Evolutionary conservation across 2,329 filamentous ascomycete genomes (phyloP), one percentile per base, ranked within the genome.

Genomic region (Bipolaris gigantea): DNA sequence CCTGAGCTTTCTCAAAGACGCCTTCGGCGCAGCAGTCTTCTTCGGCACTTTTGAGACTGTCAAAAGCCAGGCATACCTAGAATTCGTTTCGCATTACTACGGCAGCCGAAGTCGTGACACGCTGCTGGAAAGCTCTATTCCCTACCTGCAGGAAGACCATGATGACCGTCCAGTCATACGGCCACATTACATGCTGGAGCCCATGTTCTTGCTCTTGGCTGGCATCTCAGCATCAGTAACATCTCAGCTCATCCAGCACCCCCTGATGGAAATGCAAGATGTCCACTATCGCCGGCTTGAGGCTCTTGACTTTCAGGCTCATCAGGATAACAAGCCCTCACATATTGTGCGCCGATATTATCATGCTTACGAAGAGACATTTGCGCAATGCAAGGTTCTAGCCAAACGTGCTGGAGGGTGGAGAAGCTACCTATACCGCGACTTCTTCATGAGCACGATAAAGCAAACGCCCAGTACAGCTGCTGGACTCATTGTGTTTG

Each of bases 401-500:
- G 87, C 88, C 0, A 77, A 77, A 4, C 81, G 86, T 48, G 81
- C 83, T 0, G 79, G 82, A 15, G 81, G 82, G 0, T 79, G 87
- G 71, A 69, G 79, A 19, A 78, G 76, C 13, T 92, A 88, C 82
- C 73, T 92, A 5, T 92, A 89, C 67, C 79, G 83, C 5, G 87
- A 85, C 11, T 91, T 92, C 70, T 85, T 88, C 80, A 84, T 83
- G 82, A 86, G 82, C 49, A 89, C 89, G 0, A 81, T 91, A 48
- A 79, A 87, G 5, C 88, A 91, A 73, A 87, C 90, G 2, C 89
- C 89, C 0, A 89, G 87, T 68, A 92, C 89, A 2, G 89, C 86
- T 55, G 89, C 89, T 0, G 89, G 88, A 0, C 70, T 92, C 55
- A 89, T 92, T 61, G 89, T 90, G 18, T 92, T 92, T 69, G 89